These are phyloP conservation scores for Ehretia macrophylla DNA, from an alignment of 257 asterid genomes.

Conservation along the genomic window DNA sequence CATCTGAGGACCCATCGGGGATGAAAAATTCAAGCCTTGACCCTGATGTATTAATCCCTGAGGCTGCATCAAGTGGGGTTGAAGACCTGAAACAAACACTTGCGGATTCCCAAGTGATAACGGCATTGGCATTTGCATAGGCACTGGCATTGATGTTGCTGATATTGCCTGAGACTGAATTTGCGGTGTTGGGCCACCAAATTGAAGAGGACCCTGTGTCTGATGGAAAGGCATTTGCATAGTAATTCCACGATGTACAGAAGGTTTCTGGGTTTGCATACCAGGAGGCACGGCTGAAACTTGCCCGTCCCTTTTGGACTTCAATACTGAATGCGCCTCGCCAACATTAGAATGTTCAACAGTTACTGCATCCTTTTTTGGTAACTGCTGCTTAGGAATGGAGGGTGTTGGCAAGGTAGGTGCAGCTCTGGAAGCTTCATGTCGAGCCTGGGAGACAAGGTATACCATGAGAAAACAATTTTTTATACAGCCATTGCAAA, in stretches of 20 bases:
- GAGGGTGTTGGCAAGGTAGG: conserved; percentile 48
- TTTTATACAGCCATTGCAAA: neutral
- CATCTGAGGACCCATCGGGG: conserved; percentile 69
- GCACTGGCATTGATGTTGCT: conserved; percentile 33
- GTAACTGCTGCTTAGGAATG: conserved; percentile 40
- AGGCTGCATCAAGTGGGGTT: conserved; percentile 20
- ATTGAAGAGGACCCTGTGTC: conserved; percentile 29
- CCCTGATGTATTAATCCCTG: conserved; percentile 78
- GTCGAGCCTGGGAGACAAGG: conserved; percentile 50
- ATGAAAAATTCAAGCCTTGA: conserved; percentile 52
- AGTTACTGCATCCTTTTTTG: conserved; percentile 47
- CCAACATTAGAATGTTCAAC: too few relatives aligned
- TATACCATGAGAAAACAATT: neutral
- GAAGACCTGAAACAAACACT: conserved; percentile 64
- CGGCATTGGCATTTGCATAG: conserved; percentile 54
- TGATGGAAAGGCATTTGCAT: conserved; percentile 65
- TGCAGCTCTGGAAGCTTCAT: conserved; percentile 41
- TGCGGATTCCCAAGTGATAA: conserved; percentile 33
- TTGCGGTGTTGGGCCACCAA: conserved; percentile 74
- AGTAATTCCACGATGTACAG: conserved; percentile 46
- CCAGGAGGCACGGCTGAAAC: conserved; percentile 36
- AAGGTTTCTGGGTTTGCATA: conserved; percentile 53
- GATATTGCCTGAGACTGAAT: conserved; percentile 68
- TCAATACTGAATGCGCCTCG: conserved; percentile 22
- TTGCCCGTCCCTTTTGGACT: conserved; percentile 60